Percentiles rank a stretch among this genome's conserved stretches.
Conservation (phyloP, 2,329 filamentous ascomycete species). For the Cladorrhinum sp. region DNA sequence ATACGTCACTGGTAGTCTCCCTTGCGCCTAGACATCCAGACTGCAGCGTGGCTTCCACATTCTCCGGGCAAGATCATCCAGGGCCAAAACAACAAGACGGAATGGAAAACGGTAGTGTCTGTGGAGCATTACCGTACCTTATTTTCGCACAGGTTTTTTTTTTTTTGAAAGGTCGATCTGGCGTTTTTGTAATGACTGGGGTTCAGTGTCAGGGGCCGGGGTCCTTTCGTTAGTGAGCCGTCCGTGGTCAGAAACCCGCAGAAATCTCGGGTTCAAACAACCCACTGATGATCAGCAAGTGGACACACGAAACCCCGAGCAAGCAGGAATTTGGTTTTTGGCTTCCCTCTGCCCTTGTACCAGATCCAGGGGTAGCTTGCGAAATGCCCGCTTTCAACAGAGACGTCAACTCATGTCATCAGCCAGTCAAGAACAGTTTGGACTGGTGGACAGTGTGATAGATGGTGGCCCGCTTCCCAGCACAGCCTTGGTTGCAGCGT, state of each 20-base stretch:
- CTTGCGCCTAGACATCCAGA: neutral
- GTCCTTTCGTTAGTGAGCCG: slow-evolving; percentile 10
- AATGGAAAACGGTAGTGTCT: slow-evolving; percentile 22
- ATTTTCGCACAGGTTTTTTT: slow-evolving; percentile 22
- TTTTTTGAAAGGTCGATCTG: slow-evolving; percentile 20
- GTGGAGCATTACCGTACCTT: slow-evolving; percentile 21
- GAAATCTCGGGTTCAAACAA: slow-evolving; percentile 10
- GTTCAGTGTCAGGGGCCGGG: slow-evolving; percentile 18
- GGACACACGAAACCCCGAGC: neutral
- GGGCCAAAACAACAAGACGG: slow-evolving; percentile 8
- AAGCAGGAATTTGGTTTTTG: slow-evolving; percentile 1
- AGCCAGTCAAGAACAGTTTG: neutral
- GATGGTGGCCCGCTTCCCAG: neutral
- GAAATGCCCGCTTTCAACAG: slow-evolving; percentile 6
- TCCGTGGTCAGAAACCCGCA: slow-evolving; percentile 10
- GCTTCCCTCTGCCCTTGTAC: slow-evolving; percentile 3
- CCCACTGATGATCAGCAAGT: slow-evolving; percentile 3
- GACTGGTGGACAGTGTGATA: neutral
- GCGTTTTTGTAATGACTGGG: slow-evolving; percentile 10
- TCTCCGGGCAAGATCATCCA: slow-evolving; percentile 8
- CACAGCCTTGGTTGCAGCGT: slow-evolving; percentile 1
- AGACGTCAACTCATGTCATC: slow-evolving; percentile 5
- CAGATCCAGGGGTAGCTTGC: slow-evolving; percentile 22
- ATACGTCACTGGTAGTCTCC: slow-evolving; percentile 2
- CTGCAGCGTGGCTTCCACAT: slow-evolving; percentile 4